Evolutionary conservation across 441 rosid genomes (phyloP).

Genomic region (Hura crepitans): DNA sequence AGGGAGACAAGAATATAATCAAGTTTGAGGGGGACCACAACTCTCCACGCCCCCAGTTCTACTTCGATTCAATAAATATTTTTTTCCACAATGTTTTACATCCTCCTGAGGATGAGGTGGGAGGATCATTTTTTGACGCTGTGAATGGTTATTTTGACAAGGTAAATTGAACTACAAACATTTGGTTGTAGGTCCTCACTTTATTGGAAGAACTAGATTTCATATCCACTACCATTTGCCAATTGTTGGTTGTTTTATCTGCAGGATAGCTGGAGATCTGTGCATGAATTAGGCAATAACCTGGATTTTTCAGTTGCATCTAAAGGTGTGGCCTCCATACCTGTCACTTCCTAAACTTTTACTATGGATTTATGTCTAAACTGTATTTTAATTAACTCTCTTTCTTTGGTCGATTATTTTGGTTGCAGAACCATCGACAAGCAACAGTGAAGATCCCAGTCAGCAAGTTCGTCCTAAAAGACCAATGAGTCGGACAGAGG

Average conservation of each 20-base stretch:
- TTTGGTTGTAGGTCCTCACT: constrained; percentile 20
- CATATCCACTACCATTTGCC: constrained; percentile 24
- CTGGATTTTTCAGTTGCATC: constrained; percentile 47
- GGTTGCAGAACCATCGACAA: constrained; percentile 44
- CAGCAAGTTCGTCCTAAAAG: constrained; percentile 69
- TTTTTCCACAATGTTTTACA: constrained; percentile 95
- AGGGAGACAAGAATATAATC: constrained; percentile 99
- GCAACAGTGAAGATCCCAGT: constrained; percentile 57
- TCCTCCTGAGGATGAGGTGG: constrained; percentile 84
- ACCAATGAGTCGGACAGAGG: constrained; percentile 94
- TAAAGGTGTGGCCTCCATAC: constrained; percentile 33
- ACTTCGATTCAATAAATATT: constrained; percentile 92
- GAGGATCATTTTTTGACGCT: constrained; percentile 56
- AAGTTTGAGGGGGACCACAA: constrained; percentile 99
- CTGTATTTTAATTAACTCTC: no score
- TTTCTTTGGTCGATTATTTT: constrained; percentile 21
- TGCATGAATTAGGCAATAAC: constrained; percentile 40
- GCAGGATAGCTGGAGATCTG: constrained; percentile 65
- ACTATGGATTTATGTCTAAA: background rate
- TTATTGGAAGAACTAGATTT: constrained; percentile 22
- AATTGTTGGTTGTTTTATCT: constrained; percentile 34
- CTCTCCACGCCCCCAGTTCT: constrained; percentile 93
- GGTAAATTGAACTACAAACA: constrained; percentile 47
- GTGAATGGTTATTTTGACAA: constrained; percentile 63
- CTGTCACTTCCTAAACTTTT: constrained; percentile 5